Base-by-base conservation (phyloP, 306 rosid genomes). In the Prunus davidiana region DNA sequence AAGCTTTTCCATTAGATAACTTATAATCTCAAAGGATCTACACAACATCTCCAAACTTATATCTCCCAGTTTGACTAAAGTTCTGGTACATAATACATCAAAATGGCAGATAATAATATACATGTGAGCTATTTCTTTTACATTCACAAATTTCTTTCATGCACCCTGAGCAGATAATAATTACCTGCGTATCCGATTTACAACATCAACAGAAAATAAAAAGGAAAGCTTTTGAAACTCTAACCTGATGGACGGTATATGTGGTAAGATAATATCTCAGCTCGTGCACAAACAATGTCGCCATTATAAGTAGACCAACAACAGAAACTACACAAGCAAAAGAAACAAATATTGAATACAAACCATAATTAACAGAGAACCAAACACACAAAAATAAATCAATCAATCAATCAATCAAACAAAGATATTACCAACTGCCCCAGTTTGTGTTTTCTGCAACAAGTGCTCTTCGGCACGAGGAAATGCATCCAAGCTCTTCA, bases 391-490 rank as follows among this genome's bases (percentile, higher is more conserved):
- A 11, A 38, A 51, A 60, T 28, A 8, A 5, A 22, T 24, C 18
- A 27, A 2, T 4, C 10, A 27, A 2, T 4, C 10, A 76, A 4
- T 0, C 5, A 22, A 54, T 41, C 38, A 25, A 43, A 32, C 0
- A 0, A 3, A 3, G 2, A 20, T 38, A 34, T 84, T 83, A 95
- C 99, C 99, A 1, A 95, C 84, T 68, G 99, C 99, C 73, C 99
- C 99, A 34, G 99, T 89, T 84, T 91, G 97, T 27, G 99, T 95
- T 78, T 92, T 95, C 80, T 82, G 89, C 89, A 92, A 65, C 88
- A 95, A 89, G 67, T 95, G 99, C 50, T 95, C 99, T 73, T 95
- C 99, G 18, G 99, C 90, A 67, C 99, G 97, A 45, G 99, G 99
- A 82, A 95, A 95, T 12, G 99, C 99, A 78, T 95, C 99, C 43